A percentile compares a stretch with the other conserved stretches of the same genome.
These are phyloP conservation scores for Heterobasidion parviporum DNA, from an alignment of 1,284 basidiomycete species.

Conservation along the genomic window DNA sequence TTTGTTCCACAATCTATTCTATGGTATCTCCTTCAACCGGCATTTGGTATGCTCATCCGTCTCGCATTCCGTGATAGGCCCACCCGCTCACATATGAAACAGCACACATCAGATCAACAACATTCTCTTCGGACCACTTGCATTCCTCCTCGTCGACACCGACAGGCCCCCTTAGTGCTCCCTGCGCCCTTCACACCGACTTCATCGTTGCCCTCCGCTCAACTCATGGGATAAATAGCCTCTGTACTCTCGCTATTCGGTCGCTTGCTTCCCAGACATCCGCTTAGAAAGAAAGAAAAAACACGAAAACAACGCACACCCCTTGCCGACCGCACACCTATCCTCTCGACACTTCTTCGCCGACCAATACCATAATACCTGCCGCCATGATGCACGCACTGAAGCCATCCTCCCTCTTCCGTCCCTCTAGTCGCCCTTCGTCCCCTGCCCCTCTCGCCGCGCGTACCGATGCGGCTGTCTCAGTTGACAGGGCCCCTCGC, in stretches of 20 bases:
- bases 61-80: background rate
- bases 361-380: constrained; percentile 11
- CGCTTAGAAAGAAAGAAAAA: constrained; percentile 5
- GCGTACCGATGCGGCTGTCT: constrained; percentile 30
- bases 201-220: constrained; percentile 10
- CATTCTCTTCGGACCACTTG: constrained; percentile 58
- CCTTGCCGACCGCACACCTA: background rate
- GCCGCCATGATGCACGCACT: constrained; percentile 50
- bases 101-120: constrained; percentile 41
- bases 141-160: constrained; percentile 51
- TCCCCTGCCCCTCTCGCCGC: constrained; percentile 44
- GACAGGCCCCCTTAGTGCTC: constrained; percentile 68
- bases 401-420: constrained; percentile 60
- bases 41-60: background rate
- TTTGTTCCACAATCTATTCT: background rate
- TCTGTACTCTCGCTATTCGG: constrained; percentile 26
- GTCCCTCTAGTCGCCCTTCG: constrained; percentile 52
- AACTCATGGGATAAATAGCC: constrained; percentile 61
- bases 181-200: constrained; percentile 4
- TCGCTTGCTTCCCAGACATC: constrained; percentile 22
- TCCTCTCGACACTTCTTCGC: constrained; percentile 1
- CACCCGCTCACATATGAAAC: constrained; percentile 15
- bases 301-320: constrained; percentile 5
- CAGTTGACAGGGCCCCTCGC: constrained; percentile 35
- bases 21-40: background rate